Percentiles rank a stretch among this genome's conserved stretches.
Conservation (phyloP, 1,284 basidiomycete species). For the Termitomyces sp. region DNA sequence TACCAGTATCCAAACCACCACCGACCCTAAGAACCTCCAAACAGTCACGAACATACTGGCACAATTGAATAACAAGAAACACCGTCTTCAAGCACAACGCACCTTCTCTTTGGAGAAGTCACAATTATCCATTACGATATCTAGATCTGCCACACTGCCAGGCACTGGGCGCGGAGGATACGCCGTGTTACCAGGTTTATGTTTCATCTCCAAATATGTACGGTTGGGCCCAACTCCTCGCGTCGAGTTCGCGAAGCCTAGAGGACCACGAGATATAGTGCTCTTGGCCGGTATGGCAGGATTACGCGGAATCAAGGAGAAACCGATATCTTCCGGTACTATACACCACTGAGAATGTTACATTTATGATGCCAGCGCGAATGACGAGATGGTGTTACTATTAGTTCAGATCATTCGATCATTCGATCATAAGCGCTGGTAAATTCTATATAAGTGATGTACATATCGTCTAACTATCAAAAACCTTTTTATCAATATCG, state of each 20-base stretch:
- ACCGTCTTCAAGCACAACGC: conserved; percentile 16
- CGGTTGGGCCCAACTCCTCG: conserved; percentile 71
- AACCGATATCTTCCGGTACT: conserved; percentile 73
- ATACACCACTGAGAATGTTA: conserved; percentile 5
- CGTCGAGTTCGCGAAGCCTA: conserved; percentile 43
- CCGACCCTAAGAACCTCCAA: conserved; percentile 71
- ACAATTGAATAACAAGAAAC: conserved; percentile 2
- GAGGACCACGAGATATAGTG: conserved; percentile 39
- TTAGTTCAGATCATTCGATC: not conserved
- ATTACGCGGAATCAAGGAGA: conserved; percentile 58
- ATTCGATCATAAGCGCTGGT: not conserved
- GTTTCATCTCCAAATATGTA: conserved; percentile 68
- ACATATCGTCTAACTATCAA: conserved; percentile 1
- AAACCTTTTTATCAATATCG: not conserved
- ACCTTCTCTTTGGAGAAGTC: conserved; percentile 82
- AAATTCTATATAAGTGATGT: not conserved
- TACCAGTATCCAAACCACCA: conserved; percentile 66
- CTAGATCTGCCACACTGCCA: conserved; percentile 81
- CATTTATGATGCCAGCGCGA: conserved; percentile 25
- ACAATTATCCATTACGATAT: conserved; percentile 84
- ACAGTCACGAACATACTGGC: conserved; percentile 75
- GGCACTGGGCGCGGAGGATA: conserved; percentile 81
- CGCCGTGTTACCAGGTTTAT: conserved; percentile 51
- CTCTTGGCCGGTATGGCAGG: conserved; percentile 62
- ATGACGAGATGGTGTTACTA: not conserved